These are phyloP conservation scores for Corchorus olitorius DNA, from an alignment of 345 rosid genomes.

Conservation along the genomic window DNA sequence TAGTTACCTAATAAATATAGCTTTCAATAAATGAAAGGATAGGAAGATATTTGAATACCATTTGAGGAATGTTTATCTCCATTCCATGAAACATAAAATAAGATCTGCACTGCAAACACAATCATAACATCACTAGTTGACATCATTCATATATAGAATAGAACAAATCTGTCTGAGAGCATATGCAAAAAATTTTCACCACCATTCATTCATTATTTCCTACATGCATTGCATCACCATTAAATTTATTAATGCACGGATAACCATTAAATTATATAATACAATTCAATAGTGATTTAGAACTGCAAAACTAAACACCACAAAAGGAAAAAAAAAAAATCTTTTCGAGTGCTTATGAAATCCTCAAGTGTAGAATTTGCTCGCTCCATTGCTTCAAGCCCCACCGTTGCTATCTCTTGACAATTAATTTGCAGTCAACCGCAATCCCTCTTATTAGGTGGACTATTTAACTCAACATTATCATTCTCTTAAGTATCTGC, in stretches of 20 bases:
- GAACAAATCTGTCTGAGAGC: not conserved
- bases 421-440: conserved; percentile 15
- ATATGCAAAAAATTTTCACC: not conserved
- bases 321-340: not conserved
- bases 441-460: conserved; percentile 18
- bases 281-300: not conserved
- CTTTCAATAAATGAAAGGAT: conserved; percentile 79
- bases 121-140: conserved; percentile 3
- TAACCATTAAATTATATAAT: not conserved
- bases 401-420: conserved; percentile 47
- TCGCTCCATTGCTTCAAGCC: conserved; percentile 78
- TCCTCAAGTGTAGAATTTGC: conserved; percentile 96
- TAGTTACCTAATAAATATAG: conserved; percentile 78
- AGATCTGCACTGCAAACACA: conserved; percentile 68
- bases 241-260: not conserved
- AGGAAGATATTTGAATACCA: conserved; percentile 67
- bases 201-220: not conserved
- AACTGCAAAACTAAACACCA: not conserved
- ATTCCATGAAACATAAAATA: conserved; percentile 91
- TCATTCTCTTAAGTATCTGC: conserved; percentile 23
- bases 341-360: conserved; percentile 56
- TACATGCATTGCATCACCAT: not conserved
- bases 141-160: not conserved
- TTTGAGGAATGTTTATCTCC: conserved; percentile 57
- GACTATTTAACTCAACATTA: conserved; percentile 19